A percentile compares a stretch with the other conserved stretches of the same genome.
These are phyloP conservation scores for Cercophora samala DNA, from an alignment of 495 filamentous ascomycete species.

Conservation along the genomic window DNA sequence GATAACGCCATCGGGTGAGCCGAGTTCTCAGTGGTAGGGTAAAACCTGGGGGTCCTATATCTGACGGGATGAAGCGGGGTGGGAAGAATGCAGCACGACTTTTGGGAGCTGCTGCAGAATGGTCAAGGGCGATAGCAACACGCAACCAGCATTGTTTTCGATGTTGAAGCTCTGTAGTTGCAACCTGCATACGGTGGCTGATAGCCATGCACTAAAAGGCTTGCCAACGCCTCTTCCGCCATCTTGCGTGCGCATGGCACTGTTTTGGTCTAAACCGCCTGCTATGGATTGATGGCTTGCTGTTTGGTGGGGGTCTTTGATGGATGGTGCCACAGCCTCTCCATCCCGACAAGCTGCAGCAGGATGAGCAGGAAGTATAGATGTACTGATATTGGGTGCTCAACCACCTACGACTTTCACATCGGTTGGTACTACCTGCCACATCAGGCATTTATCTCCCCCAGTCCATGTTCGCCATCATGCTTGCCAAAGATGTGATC, in stretches of 20 bases:
- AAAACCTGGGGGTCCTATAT: background rate
- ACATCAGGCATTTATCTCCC: background rate
- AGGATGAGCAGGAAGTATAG: too few species aligned
- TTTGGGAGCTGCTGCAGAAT: too few species aligned
- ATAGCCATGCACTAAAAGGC: background rate
- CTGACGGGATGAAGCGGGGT: background rate
- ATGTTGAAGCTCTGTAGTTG: too few species aligned
- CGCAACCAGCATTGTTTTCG: too few species aligned
- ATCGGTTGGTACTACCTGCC: background rate
- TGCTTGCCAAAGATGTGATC: background rate
- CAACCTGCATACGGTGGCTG: background rate
- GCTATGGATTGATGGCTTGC: background rate
- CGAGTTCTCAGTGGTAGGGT: background rate
- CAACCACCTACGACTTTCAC: background rate
- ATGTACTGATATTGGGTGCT: background rate
- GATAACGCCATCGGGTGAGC: background rate
- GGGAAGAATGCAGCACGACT: background rate
- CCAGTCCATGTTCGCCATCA: background rate
- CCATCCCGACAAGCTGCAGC: too few species aligned
- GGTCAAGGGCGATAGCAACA: too few species aligned
- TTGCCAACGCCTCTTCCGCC: slow-evolving; percentile 7
- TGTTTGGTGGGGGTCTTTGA: background rate
- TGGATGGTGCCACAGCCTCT: background rate
- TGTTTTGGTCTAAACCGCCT: background rate
- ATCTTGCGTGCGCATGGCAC: slow-evolving; percentile 9